Conservation (phyloP, 257 asterid genomes). For the Solanum bulbocastanum region DNA sequence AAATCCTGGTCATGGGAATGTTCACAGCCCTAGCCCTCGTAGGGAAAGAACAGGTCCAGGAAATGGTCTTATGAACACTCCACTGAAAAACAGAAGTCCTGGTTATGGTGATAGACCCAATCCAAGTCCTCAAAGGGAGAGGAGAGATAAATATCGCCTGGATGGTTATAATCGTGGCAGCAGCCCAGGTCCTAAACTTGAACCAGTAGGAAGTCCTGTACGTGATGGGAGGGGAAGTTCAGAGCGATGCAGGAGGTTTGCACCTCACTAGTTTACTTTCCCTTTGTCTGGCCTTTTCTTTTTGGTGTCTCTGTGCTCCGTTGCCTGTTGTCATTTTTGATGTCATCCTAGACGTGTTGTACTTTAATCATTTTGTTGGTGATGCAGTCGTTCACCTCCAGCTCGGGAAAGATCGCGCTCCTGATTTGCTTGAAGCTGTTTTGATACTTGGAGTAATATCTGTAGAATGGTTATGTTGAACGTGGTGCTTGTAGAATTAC, state of each 20-base stretch:
- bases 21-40: conserved; percentile 28
- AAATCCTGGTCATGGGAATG: conserved; percentile 13
- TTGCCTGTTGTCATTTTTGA: neutral
- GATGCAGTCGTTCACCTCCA: conserved; percentile 44
- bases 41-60: conserved; percentile 27
- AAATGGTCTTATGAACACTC: conserved; percentile 12
- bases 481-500: neutral
- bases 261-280: neutral
- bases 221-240: conserved; percentile 44
- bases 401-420: conserved; percentile 30
- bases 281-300: neutral
- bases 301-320: neutral
- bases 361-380: neutral
- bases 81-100: conserved; percentile 25
- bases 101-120: conserved; percentile 22
- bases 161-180: conserved; percentile 27
- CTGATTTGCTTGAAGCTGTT: neutral
- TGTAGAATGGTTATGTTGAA: neutral
- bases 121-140: conserved; percentile 35
- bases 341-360: neutral
- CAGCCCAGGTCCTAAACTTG: conserved; percentile 20
- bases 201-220: conserved; percentile 24
- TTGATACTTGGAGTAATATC: neutral
- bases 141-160: conserved; percentile 23
- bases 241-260: conserved; percentile 38